Evolutionary conservation across 78 protist genomes (phyloP), one percentile per base, ranked within the genome.

Genomic region (Bodo saltans): DNA sequence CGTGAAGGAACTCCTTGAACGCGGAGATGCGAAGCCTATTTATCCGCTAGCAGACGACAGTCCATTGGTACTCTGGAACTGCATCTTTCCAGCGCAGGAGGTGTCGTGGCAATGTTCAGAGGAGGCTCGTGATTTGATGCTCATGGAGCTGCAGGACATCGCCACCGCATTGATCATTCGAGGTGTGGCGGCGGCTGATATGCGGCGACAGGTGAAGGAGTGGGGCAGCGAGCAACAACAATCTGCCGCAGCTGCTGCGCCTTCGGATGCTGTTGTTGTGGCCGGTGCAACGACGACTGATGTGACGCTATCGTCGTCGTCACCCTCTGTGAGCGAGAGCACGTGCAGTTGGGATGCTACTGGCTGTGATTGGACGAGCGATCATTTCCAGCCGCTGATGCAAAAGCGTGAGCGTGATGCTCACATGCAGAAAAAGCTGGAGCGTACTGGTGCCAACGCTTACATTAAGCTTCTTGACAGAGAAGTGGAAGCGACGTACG

Each of bases 11-110:
- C 68, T 92, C 42, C 85, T 92, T 38, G 93, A 92, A 71, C n/a
- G 78, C 4, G 83, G 29, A 38, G 0, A 0, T 12, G n/a, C 38
- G 12, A 68, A 68, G 71, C 94, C 94, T 0, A 0, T 0, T 21
- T 92, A 78, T 68, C 30, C 0, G 38, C 85, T 91, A 79, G 94
- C 94, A 17, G 0, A 88, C 23, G 90, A 88, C 32, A 2, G 4
- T 30, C 87, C 86, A 4, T 34, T 90, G 32, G 78, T 83, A 1
- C 87, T 90, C 34, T 69, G 71, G 70, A 84, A 78, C 42, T 81
- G 89, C 41, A 39, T 8, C 28, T 90, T 85, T 60, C 88, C 89
- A n/a, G n/a, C n/a, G n/a, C n/a, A n/a, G 42, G 35, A 21, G 3
- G 42, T 85, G 40, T 3, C 27, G 32, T 84, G 85, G 83, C 8